Base-by-base conservation (phyloP, 2,329 filamentous ascomycete species). In the Capronia coronata region DNA sequence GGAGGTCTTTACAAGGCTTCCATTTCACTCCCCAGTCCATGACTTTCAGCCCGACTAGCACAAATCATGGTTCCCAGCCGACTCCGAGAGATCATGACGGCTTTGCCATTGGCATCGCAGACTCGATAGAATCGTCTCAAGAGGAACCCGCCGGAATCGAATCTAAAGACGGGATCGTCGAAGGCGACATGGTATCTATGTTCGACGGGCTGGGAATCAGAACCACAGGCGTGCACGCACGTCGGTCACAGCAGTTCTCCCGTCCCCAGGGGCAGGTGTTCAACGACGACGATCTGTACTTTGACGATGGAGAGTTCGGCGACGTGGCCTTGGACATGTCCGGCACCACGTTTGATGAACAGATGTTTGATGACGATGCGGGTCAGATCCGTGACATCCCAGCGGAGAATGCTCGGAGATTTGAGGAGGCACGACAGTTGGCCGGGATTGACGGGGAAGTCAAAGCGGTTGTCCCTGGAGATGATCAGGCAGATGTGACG, bases 341-440 rank as follows among this genome's bases (percentile, higher is more conserved):
- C 8, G 62, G 61, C n/a, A 62, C 62, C 23, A 57, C 54, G 1
- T 73, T 75, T 55, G 71, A 75, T 49, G 72, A 75, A 57, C 70
- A 70, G 7, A 67, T 73, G 8, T 72, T 75, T 42, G 72, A 75
- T 52, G 71, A 75, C 50, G 70, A 69, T 32, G 67, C 61, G 9
- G 69, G 70, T 44, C 69, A 69, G 43, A 59, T 63, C 21, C 56
- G 58, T 23, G 62, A 64, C 44, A 60, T 62, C 13, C 55, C 59
- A 14, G 59, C 55, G 1, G 55, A 58, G 30, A 59, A 58, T 46
- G 54, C 52, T 37, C 55, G 54, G 7, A 58, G 53, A 44, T 48
- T 56, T 21, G 52, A 56, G 39, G 52, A 50, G 41, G 54, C 61
- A 41, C 34, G 46, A 40, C 43, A 51, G 46, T 37, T 27, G 11